Conservation (phyloP, 2,329 filamentous ascomycete species). For the Colletotrichum gigasporum region DNA sequence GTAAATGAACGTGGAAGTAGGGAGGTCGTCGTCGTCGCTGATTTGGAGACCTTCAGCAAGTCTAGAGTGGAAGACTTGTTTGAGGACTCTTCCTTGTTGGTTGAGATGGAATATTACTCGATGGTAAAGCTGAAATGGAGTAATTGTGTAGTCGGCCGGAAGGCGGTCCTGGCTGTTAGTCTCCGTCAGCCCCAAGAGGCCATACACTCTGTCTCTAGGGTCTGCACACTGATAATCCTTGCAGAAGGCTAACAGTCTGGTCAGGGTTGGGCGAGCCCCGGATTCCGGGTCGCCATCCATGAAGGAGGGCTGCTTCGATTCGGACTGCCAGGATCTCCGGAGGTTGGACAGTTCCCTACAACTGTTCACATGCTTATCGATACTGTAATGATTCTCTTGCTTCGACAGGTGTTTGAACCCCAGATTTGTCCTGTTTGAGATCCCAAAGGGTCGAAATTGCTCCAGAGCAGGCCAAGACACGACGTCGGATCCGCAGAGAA, state of each 20-base stretch:
- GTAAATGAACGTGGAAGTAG: neutral
- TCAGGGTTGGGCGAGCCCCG: slow-evolving; percentile 31
- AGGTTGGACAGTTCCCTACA: slow-evolving; percentile 6
- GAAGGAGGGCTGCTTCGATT: neutral
- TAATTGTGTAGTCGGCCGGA: slow-evolving; percentile 8
- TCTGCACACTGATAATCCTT: slow-evolving; percentile 31
- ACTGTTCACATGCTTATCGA: neutral
- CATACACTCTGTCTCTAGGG: slow-evolving; percentile 37
- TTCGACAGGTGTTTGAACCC: slow-evolving; percentile 11
- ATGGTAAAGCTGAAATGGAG: slow-evolving; percentile 1
- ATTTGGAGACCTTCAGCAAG: slow-evolving; percentile 10
- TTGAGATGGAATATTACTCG: slow-evolving; percentile 12
- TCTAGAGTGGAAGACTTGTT: neutral
- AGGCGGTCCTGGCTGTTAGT: neutral
- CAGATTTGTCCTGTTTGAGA: slow-evolving; percentile 1
- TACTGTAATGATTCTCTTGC: neutral
- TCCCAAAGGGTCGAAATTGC: slow-evolving; percentile 7
- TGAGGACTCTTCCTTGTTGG: neutral
- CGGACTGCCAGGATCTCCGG: neutral
- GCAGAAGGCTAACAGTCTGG: slow-evolving; percentile 33
- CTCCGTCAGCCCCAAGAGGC: slow-evolving; percentile 34
- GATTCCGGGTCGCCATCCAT: slow-evolving; percentile 2
- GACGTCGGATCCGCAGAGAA: slow-evolving; percentile 3
- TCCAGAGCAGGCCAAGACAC: neutral
- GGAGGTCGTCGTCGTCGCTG: neutral